These are phyloP conservation scores for Apiotrichum mycotoxinovorans DNA, from an alignment of 1,284 basidiomycete genomes.

Conservation along the genomic window DNA sequence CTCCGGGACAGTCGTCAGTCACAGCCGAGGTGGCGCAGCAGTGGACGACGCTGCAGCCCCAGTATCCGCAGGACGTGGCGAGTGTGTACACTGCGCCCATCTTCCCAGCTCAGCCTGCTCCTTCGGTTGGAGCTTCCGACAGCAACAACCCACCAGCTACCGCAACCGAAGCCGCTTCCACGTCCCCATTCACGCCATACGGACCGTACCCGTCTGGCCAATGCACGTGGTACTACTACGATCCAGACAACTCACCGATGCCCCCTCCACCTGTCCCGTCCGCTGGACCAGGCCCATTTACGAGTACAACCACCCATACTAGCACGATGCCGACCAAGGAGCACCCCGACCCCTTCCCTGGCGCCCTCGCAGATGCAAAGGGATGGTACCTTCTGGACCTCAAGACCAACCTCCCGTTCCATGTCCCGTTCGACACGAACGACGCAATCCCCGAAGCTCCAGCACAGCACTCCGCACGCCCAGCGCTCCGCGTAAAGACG, in stretches of 20 bases:
- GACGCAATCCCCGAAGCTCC: neutral
- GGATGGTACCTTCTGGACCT: conserved; percentile 1
- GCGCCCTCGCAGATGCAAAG: neutral
- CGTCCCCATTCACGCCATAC: neutral
- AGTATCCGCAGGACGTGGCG: conserved; percentile 1
- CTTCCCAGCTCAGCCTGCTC: neutral
- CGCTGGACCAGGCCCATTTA: neutral
- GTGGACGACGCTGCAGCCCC: neutral
- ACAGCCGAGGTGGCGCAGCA: neutral
- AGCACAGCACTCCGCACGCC: neutral
- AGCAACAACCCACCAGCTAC: neutral
- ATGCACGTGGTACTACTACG: conserved; percentile 4
- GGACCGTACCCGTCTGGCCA: neutral
- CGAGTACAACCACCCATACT: neutral
- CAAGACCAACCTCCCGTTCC: conserved; percentile 2
- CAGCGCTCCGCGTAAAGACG: neutral
- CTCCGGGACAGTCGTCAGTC: neutral
- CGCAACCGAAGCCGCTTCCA: neutral
- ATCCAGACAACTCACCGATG: conserved; percentile 4
- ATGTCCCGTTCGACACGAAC: neutral
- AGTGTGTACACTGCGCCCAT: neutral
- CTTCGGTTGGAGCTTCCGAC: neutral
- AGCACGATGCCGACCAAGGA: neutral
- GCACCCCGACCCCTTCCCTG: neutral
- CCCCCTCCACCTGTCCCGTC: neutral